phyloP scores from a whole-genome alignment of 345 rosid genomes.

The Balakata baccata region DNA sequence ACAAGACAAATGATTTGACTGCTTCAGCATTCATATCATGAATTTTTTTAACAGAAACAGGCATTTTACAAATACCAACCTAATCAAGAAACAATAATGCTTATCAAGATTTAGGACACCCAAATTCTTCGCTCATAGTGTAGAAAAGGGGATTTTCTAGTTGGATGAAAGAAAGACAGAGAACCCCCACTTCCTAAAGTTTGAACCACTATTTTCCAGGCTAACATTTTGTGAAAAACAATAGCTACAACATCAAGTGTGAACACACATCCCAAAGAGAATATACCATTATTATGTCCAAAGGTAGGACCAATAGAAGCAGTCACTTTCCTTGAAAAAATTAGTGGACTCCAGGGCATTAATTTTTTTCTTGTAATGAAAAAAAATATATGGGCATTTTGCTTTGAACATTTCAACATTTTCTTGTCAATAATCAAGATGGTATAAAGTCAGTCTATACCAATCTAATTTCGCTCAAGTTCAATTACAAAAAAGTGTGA shows the following conservation, averaged over 20 bases:
- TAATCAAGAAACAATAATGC: background rate
- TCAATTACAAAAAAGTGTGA: background rate
- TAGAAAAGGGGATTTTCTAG: background rate
- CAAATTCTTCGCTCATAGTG: background rate
- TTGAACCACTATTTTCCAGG: too few relatives aligned
- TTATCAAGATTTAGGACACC: background rate
- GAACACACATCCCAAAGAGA: conserved; percentile 9
- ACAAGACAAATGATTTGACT: background rate
- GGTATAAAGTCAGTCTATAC: background rate
- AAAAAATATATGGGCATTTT: background rate
- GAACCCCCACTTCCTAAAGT: background rate
- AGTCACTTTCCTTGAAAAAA: background rate
- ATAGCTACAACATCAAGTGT: background rate
- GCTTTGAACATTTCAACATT: background rate
- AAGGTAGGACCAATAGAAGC: background rate
- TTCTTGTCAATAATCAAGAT: background rate
- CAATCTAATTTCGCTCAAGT: background rate
- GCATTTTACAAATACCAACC: background rate
- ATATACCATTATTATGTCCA: conserved; percentile 2
- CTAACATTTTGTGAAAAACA: too few relatives aligned
- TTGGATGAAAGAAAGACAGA: background rate
- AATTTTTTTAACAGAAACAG: background rate
- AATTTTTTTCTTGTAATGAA: too few relatives aligned
- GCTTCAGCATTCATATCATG: background rate
- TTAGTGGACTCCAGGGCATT: background rate